phyloP scores from a whole-genome alignment of 805 yeast species.

The Nakazawaea siamensis region DNA sequence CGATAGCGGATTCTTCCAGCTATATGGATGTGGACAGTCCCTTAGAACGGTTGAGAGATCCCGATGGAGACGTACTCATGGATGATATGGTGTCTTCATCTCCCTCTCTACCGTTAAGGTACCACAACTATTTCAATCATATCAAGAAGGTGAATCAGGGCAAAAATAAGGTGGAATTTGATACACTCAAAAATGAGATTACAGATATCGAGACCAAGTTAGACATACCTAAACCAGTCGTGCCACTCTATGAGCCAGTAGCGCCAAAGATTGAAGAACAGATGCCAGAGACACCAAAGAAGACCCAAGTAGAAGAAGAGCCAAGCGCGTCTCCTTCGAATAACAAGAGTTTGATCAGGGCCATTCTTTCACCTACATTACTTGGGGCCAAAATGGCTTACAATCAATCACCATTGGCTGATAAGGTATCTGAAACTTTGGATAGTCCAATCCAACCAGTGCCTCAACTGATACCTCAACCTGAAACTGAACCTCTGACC shows the following conservation, averaged over 20 bases:
- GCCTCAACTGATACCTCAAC: too few relatives aligned
- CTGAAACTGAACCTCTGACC: too few relatives aligned
- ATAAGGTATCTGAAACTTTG: too few relatives aligned
- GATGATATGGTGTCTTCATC: conserved; percentile 10
- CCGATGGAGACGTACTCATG: conserved; percentile 9
- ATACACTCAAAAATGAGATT: background rate
- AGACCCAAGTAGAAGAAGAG: too few relatives aligned
- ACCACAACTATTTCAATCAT: conserved; percentile 6
- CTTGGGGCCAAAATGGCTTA: conserved; percentile 17
- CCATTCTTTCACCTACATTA: conserved; percentile 15
- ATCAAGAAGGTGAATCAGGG: conserved; percentile 6
- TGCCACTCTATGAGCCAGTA: background rate
- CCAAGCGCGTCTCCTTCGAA: background rate
- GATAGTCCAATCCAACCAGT: too few relatives aligned
- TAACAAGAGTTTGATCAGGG: conserved; percentile 3
- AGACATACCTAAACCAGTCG: background rate
- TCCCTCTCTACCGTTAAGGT: conserved; percentile 11
- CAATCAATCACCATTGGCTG: conserved; percentile 6
- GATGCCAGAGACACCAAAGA: background rate
- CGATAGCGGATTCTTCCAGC: conserved; percentile 2
- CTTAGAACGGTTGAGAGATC: background rate
- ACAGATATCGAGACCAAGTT: background rate
- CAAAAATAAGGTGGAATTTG: background rate
- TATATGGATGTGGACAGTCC: conserved; percentile 7
- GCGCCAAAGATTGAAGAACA: background rate